phyloP scores from a whole-genome alignment of 2,329 filamentous ascomycete species.

The Epicoccum sorghinum region DNA sequence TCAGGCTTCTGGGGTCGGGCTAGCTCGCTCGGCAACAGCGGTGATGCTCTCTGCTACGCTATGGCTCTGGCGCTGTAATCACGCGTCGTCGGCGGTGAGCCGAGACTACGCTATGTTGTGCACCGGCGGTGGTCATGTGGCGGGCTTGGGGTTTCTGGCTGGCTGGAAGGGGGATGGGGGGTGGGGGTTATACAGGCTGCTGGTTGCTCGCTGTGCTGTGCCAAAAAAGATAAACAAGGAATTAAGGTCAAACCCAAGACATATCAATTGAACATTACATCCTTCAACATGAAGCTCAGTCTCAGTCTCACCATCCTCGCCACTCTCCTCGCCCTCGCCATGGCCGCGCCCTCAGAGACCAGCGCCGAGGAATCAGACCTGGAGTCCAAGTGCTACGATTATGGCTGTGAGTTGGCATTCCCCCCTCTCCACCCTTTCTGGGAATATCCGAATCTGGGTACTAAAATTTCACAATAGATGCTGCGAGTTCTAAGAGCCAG shows the following conservation, averaged over 20 bases:
- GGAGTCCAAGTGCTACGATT: background rate
- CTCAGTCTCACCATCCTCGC: background rate
- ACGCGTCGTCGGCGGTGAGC: background rate
- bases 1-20: too few species aligned
- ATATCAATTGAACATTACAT: background rate
- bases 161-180: too few species aligned
- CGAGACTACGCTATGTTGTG: background rate
- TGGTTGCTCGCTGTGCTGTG: background rate
- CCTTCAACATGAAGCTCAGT: background rate
- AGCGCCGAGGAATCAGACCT: background rate
- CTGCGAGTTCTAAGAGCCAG: background rate
- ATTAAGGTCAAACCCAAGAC: too few species aligned
- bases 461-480: background rate
- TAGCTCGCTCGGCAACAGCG: too few species aligned
- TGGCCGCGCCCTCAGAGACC: background rate
- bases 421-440: too few species aligned
- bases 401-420: background rate
- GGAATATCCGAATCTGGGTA: too few species aligned
- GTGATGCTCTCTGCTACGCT: too few species aligned
- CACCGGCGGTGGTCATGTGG: background rate
- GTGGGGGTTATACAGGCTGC: background rate
- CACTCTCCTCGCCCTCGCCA: background rate
- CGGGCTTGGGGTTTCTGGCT: too few species aligned
- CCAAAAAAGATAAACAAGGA: too few species aligned
- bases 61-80: background rate